Evolutionary conservation across 2,329 filamentous ascomycete species (phyloP).

Genomic region (Clonostachys rosea): DNA sequence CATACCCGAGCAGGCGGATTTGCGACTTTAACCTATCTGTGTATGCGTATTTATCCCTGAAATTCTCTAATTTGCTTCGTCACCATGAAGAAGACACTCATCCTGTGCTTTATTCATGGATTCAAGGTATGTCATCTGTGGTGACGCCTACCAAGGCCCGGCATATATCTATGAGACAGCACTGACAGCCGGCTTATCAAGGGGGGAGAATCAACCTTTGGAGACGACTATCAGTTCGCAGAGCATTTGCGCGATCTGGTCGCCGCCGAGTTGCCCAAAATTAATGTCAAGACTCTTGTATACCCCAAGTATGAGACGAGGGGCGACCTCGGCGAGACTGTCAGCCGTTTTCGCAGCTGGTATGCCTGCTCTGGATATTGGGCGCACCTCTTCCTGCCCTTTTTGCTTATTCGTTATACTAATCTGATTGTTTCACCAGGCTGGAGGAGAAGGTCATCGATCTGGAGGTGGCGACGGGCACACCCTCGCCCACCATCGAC

Average conservation of each 20-base stretch:
- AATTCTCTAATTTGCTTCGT: not conserved
- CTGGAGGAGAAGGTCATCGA: slow-evolving; percentile 91
- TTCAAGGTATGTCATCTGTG: slow-evolving; percentile 60
- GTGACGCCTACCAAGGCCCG: not conserved
- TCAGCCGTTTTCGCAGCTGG: slow-evolving; percentile 73
- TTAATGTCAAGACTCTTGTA: slow-evolving; percentile 63
- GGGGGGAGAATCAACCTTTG: slow-evolving; percentile 77
- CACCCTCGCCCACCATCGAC: slow-evolving; percentile 79
- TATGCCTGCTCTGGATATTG: slow-evolving; percentile 20
- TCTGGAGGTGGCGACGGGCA: slow-evolving; percentile 77
- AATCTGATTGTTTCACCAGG: slow-evolving; percentile 37
- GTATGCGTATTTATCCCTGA: too few species aligned
- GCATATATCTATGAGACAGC: not conserved
- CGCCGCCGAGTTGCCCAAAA: slow-evolving; percentile 60
- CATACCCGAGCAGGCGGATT: too few species aligned
- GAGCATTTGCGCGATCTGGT: slow-evolving; percentile 63
- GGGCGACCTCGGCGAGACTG: slow-evolving; percentile 68
- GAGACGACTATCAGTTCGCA: slow-evolving; percentile 61
- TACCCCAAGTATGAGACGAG: slow-evolving; percentile 82
- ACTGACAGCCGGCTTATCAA: slow-evolving; percentile 17
- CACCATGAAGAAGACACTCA: slow-evolving; percentile 64
- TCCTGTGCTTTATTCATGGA: slow-evolving; percentile 82
- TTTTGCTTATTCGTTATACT: not conserved
- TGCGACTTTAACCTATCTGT: too few species aligned
- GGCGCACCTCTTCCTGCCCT: not conserved